Conservation (phyloP, 768 basidiomycete species). For the Podaxis sp. region DNA sequence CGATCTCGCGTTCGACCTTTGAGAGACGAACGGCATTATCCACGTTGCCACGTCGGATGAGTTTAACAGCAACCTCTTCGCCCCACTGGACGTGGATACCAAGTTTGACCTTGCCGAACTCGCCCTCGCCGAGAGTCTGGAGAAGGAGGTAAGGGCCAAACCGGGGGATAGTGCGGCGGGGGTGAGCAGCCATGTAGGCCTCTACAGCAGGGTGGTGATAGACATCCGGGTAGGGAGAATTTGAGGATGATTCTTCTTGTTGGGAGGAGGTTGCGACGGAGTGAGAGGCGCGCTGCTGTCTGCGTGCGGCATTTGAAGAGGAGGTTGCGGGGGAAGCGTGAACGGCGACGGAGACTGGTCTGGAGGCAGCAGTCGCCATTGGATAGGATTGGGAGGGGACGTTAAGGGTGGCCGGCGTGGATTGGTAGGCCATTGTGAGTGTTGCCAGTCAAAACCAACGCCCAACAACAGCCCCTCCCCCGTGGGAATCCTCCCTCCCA, state of each 20-base stretch:
- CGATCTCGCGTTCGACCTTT: slow-evolving; percentile 97
- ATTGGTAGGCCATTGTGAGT: neutral
- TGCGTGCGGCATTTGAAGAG: slow-evolving; percentile 31
- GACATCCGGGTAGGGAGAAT: slow-evolving; percentile 63
- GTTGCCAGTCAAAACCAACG: slow-evolving; percentile 1
- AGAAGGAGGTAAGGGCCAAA: slow-evolving; percentile 96
- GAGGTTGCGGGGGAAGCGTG: slow-evolving; percentile 47
- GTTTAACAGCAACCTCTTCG: slow-evolving; percentile 98
- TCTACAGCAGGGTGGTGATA: slow-evolving; percentile 84
- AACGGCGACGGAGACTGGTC: slow-evolving; percentile 62
- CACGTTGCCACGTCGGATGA: slow-evolving; percentile 91
- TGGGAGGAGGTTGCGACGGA: slow-evolving; percentile 47
- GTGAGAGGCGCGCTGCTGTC: slow-evolving; percentile 74
- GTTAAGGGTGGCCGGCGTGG: slow-evolving; percentile 7
- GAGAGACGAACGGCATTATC: slow-evolving; percentile 84
- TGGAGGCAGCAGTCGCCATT: slow-evolving; percentile 28
- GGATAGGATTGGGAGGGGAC: slow-evolving; percentile 17
- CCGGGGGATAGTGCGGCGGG: slow-evolving; percentile 82
- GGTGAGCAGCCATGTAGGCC: slow-evolving; percentile 81
- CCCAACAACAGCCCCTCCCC: neutral
- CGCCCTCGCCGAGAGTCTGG: slow-evolving; percentile 96
- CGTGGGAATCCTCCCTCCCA: neutral
- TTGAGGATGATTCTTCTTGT: slow-evolving; percentile 33
- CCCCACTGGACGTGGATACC: slow-evolving; percentile 92
- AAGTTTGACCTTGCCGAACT: slow-evolving; percentile 99